Conservation (phyloP, 257 asterid species). For the Solanum chmielewskii region DNA sequence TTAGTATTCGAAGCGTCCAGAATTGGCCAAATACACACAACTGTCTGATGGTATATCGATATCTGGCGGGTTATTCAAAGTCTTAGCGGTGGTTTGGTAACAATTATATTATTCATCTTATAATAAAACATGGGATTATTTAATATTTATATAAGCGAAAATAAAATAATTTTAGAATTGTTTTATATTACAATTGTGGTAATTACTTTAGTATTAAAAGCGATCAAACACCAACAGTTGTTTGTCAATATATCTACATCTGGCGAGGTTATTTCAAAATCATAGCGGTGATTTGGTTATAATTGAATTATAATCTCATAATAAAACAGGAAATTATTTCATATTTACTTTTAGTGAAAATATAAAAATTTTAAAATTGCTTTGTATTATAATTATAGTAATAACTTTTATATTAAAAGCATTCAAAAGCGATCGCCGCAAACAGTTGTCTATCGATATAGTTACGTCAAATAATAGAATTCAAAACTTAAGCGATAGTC, state of each 20-base stretch:
- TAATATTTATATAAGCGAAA: no score
- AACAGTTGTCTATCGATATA: neutral
- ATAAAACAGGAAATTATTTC: neutral
- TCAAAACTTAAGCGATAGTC: neutral
- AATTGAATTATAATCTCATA: neutral
- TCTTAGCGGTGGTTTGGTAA: no score
- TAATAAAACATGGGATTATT: no score
- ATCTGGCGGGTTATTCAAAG: no score
- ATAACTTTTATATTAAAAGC: neutral
- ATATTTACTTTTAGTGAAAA: neutral
- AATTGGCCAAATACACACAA: no score
- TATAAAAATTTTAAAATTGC: no score
- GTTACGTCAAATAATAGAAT: no score
- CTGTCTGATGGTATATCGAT: no score
- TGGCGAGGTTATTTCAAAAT: neutral
- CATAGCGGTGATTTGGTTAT: neutral
- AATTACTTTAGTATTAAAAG: no score
- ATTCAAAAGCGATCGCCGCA: neutral
- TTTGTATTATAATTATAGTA: neutral
- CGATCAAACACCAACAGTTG: neutral
- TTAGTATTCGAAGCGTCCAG: no score
- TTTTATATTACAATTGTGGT: neutral
- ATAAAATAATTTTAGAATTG: neutral
- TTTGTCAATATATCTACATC: neutral
- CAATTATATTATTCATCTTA: no score